Evolutionary conservation across 2,329 filamentous ascomycete genomes (phyloP).

Genomic region (Pseudogymnoascus sp.): DNA sequence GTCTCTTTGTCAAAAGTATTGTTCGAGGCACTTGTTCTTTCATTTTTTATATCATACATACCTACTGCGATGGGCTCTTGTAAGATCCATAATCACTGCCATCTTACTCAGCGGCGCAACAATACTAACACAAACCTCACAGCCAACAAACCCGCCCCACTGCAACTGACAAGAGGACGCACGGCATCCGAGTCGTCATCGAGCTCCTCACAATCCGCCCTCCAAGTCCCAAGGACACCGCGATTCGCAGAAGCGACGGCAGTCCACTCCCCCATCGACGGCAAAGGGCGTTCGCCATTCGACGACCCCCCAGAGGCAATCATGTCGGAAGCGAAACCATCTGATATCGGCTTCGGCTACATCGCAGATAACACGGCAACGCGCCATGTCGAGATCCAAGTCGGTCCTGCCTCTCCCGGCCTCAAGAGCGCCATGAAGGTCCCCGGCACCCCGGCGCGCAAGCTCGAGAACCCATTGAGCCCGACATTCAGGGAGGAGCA

Average conservation of each 20-base stretch:
- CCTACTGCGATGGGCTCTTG: not conserved
- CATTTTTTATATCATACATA: not conserved
- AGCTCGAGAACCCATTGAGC: slow-evolving; percentile 69
- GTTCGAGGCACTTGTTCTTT: not conserved
- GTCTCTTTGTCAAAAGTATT: slow-evolving; percentile 16
- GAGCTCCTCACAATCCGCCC: slow-evolving; percentile 31
- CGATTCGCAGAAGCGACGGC: slow-evolving; percentile 76
- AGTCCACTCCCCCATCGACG: slow-evolving; percentile 67
- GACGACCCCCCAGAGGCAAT: slow-evolving; percentile 46
- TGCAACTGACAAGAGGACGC: slow-evolving; percentile 19
- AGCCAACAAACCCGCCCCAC: slow-evolving; percentile 15
- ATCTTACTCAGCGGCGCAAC: not conserved
- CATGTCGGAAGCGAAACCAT: slow-evolving; percentile 59
- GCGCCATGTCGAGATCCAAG: slow-evolving; percentile 51
- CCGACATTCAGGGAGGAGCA: slow-evolving; percentile 89
- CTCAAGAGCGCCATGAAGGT: slow-evolving; percentile 86
- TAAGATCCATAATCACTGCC: not conserved
- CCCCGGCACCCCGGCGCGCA: slow-evolving; percentile 70
- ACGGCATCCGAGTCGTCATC: slow-evolving; percentile 36
- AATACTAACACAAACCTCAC: not conserved
- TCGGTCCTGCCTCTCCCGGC: slow-evolving; percentile 60
- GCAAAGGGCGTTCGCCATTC: slow-evolving; percentile 44
- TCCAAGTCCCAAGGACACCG: slow-evolving; percentile 62
- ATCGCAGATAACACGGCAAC: slow-evolving; percentile 51
- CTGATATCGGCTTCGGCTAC: slow-evolving; percentile 89